These are phyloP conservation scores for Penicillium samsonianum DNA, from an alignment of 495 filamentous ascomycete genomes.

Conservation along the genomic window DNA sequence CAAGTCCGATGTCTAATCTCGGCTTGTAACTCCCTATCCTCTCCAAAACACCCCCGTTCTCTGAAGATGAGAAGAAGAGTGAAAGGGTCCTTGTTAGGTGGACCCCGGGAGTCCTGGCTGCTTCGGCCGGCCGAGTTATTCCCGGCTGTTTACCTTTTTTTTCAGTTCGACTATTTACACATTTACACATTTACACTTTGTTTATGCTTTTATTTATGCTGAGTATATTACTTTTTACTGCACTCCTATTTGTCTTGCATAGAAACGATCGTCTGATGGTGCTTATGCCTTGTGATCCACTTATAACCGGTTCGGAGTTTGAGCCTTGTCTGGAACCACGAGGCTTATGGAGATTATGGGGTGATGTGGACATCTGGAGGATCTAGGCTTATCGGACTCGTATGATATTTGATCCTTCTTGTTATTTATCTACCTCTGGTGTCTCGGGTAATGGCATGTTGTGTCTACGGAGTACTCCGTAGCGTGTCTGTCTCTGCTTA, in stretches of 20 bases:
- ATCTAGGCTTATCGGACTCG: neutral
- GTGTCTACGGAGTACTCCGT: neutral
- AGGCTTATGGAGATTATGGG: neutral
- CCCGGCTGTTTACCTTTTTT: conserved; percentile 2
- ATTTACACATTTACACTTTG: too few species aligned
- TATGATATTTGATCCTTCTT: neutral
- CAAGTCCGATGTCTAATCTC: too few species aligned
- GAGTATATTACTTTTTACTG: neutral
- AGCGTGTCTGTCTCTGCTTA: too few species aligned
- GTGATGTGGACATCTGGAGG: neutral
- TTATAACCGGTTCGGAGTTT: neutral
- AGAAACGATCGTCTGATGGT: too few species aligned
- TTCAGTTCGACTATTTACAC: too few species aligned
- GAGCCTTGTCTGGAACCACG: neutral
- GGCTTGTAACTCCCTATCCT: too few species aligned
- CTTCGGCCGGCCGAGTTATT: conserved; percentile 28
- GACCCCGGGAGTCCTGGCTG: neutral
- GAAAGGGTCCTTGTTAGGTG: neutral
- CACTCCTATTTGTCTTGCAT: neutral
- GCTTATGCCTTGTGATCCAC: neutral
- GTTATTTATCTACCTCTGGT: neutral
- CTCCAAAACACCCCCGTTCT: too few species aligned
- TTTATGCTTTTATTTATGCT: too few species aligned
- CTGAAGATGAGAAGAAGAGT: too few species aligned
- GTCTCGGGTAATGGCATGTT: conserved; percentile 1